Evolutionary conservation across 768 basidiomycete genomes (phyloP).

Genomic region (Mycena floridula): DNA sequence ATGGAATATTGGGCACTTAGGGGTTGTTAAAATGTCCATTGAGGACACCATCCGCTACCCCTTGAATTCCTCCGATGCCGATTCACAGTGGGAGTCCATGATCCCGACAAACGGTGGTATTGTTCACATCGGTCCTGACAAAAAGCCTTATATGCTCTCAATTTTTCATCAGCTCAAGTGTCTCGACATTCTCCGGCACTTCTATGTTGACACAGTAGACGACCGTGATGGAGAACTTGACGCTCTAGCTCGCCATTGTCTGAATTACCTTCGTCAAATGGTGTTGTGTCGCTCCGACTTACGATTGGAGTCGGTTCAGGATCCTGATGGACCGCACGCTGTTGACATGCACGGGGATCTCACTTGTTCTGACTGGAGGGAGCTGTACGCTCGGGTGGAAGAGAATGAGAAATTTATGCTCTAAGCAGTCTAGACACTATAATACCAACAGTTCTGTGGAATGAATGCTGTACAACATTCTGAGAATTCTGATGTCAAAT

Average conservation of each 20-base stretch:
- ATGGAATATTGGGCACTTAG: background rate
- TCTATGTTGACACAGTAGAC: conserved; percentile 10
- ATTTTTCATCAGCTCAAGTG: conserved; percentile 37
- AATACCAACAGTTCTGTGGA: no score
- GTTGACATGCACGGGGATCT: background rate
- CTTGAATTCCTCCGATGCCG: background rate
- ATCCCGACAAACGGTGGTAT: conserved; percentile 14
- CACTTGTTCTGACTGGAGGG: background rate
- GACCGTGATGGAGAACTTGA: background rate
- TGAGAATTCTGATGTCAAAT: no score
- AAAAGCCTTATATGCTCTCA: conserved; percentile 24
- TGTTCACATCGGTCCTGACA: conserved; percentile 16
- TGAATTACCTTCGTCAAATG: conserved; percentile 35
- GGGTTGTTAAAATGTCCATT: background rate
- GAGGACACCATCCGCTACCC: background rate
- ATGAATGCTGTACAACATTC: no score
- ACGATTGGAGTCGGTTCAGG: conserved; percentile 17
- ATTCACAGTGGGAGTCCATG: conserved; percentile 1
- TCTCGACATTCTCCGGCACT: conserved; percentile 26
- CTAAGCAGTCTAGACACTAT: no score
- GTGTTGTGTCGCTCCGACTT: conserved; percentile 28
- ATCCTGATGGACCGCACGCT: background rate
- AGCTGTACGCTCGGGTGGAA: background rate
- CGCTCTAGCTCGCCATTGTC: conserved; percentile 21
- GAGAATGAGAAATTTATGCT: background rate